These are phyloP conservation scores for Epichloe glyceriae DNA, from an alignment of 2,329 filamentous ascomycete genomes.

Conservation along the genomic window DNA sequence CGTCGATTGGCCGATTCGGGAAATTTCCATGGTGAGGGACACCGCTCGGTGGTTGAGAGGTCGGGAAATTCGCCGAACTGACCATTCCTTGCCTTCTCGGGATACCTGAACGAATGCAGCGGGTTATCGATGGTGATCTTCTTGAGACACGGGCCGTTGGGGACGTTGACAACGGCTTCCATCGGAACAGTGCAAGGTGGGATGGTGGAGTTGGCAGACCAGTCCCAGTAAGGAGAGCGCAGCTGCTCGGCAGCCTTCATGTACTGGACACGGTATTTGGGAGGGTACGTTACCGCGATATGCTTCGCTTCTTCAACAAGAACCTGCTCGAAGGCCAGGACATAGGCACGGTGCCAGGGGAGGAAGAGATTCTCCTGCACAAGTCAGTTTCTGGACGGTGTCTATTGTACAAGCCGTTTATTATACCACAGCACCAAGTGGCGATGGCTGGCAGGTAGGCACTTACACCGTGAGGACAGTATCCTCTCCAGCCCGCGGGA, in stretches of 20 bases:
- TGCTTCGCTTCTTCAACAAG: conserved; percentile 32
- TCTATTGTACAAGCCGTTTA: background rate
- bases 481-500: conserved; percentile 23
- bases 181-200: conserved; percentile 25
- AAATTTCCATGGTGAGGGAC: conserved; percentile 24
- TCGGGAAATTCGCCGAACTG: conserved; percentile 22
- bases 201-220: conserved; percentile 30
- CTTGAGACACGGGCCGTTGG: conserved; percentile 19
- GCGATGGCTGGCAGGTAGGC: background rate
- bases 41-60: conserved; percentile 24
- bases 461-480: conserved; percentile 35
- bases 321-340: conserved; percentile 43
- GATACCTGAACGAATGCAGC: conserved; percentile 38
- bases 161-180: conserved; percentile 27
- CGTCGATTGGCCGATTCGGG: conserved; percentile 24
- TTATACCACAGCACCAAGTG: no score
- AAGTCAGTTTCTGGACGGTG: background rate
- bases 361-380: conserved; percentile 34
- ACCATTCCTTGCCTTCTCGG: conserved; percentile 22
- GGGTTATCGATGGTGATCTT: conserved; percentile 34
- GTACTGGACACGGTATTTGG: conserved; percentile 23
- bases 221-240: conserved; percentile 42
- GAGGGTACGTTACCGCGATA: conserved; percentile 32
- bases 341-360: conserved; percentile 43
- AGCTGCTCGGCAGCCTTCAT: conserved; percentile 31